Evolutionary conservation across 257 asterid genomes (phyloP).

Genomic region (Plantago ovata): DNA sequence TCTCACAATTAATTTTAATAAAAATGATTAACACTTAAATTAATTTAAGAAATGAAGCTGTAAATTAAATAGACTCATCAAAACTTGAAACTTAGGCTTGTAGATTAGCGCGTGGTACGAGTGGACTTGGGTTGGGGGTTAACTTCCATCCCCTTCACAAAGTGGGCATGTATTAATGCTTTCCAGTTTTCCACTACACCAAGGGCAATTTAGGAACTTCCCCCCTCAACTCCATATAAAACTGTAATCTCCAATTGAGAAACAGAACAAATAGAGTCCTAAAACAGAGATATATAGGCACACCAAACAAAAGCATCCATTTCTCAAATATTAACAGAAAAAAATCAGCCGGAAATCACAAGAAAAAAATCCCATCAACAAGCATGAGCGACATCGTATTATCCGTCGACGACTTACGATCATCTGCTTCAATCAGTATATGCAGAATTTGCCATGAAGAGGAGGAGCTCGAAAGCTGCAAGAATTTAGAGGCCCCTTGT

Average conservation of each 20-base stretch:
- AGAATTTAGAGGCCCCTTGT: slow-evolving; percentile 65
- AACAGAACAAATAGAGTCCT: slow-evolving; percentile 14
- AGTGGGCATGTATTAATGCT: slow-evolving; percentile 5
- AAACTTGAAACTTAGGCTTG: neutral
- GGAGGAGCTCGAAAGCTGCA: slow-evolving; percentile 64
- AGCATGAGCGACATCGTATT: slow-evolving; percentile 58
- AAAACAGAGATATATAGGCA: slow-evolving; percentile 12
- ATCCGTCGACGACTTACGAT: slow-evolving; percentile 39
- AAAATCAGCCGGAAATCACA: slow-evolving; percentile 19
- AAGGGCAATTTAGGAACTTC: slow-evolving; percentile 42
- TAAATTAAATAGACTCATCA: too few species aligned
- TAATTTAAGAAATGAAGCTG: too few species aligned
- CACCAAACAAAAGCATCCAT: neutral
- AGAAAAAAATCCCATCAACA: too few species aligned
- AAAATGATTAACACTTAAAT: too few species aligned
- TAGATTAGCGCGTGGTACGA: neutral
- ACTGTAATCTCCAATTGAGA: slow-evolving; percentile 14
- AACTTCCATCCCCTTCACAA: neutral
- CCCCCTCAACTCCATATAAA: slow-evolving; percentile 20
- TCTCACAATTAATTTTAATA: too few species aligned
- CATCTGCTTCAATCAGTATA: slow-evolving; percentile 24
- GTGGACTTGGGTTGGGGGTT: neutral
- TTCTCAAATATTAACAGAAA: slow-evolving; percentile 12
- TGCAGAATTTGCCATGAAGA: slow-evolving; percentile 94
- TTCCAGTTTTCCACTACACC: neutral